Evolutionary conservation across 2,329 filamentous ascomycete genomes (phyloP), one percentile per base, ranked within the genome.

Genomic region (Teratosphaeria viscida): DNA sequence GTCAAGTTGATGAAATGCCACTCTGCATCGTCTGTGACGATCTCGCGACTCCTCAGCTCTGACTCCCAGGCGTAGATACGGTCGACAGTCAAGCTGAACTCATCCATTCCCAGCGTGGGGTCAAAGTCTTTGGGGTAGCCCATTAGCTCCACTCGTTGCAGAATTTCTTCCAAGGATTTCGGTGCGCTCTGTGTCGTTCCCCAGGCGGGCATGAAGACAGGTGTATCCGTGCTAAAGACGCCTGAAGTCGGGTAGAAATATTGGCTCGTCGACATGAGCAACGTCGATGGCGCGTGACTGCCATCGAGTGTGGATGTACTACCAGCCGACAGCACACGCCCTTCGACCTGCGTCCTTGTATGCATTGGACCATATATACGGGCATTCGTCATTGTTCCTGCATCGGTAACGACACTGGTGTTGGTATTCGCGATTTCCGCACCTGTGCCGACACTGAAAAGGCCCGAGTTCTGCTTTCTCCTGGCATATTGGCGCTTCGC

Each of bases 171-270:
- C 53, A 54, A 26, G 11, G 55, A 57, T 14, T 29, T 35, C 26
- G 35, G 43, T 43, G 10, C 11, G 7, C 19, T 11, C 11, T 57
- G 43, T 11, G 23, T 52, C 37, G 2, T 57, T 14, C 16, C 19
- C 43, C n/a, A 10, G 16, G n/a, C 8, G 19, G 19, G 8, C 19
- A 19, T 11, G 23, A 29, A 11, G 29, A 29, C 52, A 54, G 52
- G 11, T 23, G 26, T 54, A 16, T 29, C 52, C n/a, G 58, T 60
- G 43, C 58, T 35, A 43, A 57, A 60, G 4, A 54, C 57, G 47
- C 58, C 58, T 8, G 58, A 57, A 11, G n/a, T 29, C 27, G 54
- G 16, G 27, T 60, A 35, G 26, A 53, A 53, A 3, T n/a, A 34
- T n/a, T 60, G 54, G 14, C 54, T 35, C n/a, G 58, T 23, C 19